Percentiles rank a stretch among this genome's conserved stretches.
phyloP scores from a whole-genome alignment of 345 rosid species.

The Citrus cavaleriei region DNA sequence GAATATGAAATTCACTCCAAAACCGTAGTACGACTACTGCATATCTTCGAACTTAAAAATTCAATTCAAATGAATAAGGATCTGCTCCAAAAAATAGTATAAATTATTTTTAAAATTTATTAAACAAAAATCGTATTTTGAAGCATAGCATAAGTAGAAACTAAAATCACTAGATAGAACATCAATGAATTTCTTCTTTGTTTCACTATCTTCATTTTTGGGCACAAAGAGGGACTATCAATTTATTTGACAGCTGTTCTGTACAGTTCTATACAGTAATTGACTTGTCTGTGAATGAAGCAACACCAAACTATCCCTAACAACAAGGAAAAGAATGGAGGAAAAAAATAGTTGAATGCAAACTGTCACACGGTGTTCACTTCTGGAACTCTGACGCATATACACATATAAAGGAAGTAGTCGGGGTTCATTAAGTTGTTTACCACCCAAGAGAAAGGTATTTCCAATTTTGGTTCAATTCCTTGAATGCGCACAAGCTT shows the following conservation, averaged over 20 bases:
- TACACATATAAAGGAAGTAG: constrained; percentile 73
- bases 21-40: too few species aligned
- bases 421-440: constrained; percentile 86
- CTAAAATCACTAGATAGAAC: neutral
- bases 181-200: neutral
- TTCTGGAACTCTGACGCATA: constrained; percentile 39
- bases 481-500: constrained; percentile 81
- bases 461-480: constrained; percentile 70
- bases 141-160: too few species aligned
- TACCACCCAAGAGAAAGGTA: constrained; percentile 93
- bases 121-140: too few species aligned
- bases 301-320: neutral
- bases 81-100: too few species aligned
- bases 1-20: too few species aligned
- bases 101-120: too few species aligned
- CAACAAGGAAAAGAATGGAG: neutral
- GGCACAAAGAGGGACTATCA: neutral
- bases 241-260: neutral
- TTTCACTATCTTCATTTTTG: neutral
- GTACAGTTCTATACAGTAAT: neutral
- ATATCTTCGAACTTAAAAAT: too few species aligned
- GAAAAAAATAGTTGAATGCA: neutral
- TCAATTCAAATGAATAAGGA: too few species aligned
- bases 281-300: neutral
- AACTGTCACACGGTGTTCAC: constrained; percentile 16